Base-by-base conservation (phyloP, 345 rosid genomes). In the Lenwebbia sp. region DNA sequence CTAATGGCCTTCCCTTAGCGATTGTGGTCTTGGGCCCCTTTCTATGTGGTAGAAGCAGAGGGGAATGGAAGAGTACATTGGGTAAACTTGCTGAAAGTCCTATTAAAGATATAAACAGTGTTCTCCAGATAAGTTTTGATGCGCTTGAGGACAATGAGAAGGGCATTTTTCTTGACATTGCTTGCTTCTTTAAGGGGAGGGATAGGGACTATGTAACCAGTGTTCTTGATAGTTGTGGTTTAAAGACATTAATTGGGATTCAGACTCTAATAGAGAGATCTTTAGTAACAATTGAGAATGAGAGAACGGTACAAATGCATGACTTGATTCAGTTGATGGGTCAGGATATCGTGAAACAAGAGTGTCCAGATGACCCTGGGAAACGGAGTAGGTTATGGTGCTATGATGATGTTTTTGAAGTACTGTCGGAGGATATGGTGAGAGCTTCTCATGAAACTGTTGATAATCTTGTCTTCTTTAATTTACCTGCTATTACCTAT, bases 291-390 rank as follows among this genome's bases (percentile, higher is more conserved):
- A 76, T 82, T 30, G 33, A 82, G n/a, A 58, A 58, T 54, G 23
- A 62, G 65, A 47, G 82, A 74, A 56, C 54, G 3, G 10, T 87
- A 25, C 10, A 83, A 56, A 89, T 89, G 91, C 88, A 89, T 83
- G 89, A 89, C 55, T 88, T 86, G 85, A 62, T 89, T 4, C 70
- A 86, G 74, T 83, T 84, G 82, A 85, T 90, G 88, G 89, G 88
- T 30, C 54, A 74, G 23, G 90, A 89, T 17, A 90, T 82, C 23
- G 86, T 87, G 74, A 65, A 55, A 13, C 81, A 41, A 84, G 87
- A 89, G 65, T 87, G 82, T 33, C 55, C 87, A 6, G 70, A 87
- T 82, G 85, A 86, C 65, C 89, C 86, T 26, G 85, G 89, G 41
- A 87, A 65, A 74, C 85, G 86, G 54, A 86, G 86, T n/a, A 86